phyloP scores from a whole-genome alignment of 202 grass and related monocot species.

The Alloteropsis angusta region DNA sequence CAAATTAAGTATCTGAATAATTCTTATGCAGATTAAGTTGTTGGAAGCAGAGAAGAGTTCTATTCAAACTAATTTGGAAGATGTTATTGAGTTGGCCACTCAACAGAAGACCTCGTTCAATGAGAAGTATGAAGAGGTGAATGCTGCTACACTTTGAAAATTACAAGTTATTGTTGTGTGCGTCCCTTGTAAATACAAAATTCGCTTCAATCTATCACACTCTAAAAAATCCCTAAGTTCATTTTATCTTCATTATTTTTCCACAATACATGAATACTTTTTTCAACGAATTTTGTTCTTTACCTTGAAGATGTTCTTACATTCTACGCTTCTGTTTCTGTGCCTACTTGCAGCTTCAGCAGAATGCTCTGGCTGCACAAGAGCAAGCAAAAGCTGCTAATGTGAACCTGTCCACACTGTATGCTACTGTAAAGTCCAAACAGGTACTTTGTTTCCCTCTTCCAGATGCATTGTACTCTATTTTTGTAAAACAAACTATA shows the following conservation, averaged over 20 bases:
- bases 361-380: conserved; percentile 41
- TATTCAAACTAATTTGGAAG: conserved; percentile 73
- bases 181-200: neutral
- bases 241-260: neutral
- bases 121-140: conserved; percentile 76
- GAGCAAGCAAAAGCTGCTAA: conserved; percentile 52
- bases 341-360: conserved; percentile 52
- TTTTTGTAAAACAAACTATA: neutral
- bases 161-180: conserved; percentile 8
- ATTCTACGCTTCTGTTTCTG: neutral
- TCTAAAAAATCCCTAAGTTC: neutral
- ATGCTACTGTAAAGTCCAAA: conserved; percentile 22
- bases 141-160: conserved; percentile 8
- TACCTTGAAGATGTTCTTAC: neutral
- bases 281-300: neutral
- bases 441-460: conserved; percentile 33
- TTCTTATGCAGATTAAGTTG: conserved; percentile 56
- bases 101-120: conserved; percentile 64
- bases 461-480: neutral
- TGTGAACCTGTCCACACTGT: conserved; percentile 39
- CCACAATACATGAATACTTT: neutral
- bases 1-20: conserved; percentile 19
- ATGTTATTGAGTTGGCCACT: conserved; percentile 69
- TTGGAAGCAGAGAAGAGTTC: conserved; percentile 74
- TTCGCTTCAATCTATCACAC: neutral